phyloP scores from a whole-genome alignment of 2,329 filamentous ascomycete species.

The Kalaharituber pfeilii region DNA sequence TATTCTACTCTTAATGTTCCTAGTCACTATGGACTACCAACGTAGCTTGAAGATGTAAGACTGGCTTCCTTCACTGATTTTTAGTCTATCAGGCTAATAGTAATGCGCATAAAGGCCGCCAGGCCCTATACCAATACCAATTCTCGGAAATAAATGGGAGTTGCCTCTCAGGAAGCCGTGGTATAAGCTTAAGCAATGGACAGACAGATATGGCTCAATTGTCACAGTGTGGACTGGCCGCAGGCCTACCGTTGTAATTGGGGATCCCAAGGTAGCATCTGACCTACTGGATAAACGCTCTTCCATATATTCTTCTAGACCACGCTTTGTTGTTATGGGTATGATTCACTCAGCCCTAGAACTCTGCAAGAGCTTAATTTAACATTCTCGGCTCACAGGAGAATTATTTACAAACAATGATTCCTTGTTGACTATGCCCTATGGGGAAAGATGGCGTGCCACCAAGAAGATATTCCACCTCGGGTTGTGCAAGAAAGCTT shows the following conservation, averaged over 20 bases:
- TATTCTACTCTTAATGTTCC: conserved; percentile 11
- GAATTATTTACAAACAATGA: conserved; percentile 30
- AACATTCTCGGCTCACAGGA: too few relatives aligned
- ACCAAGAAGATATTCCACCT: conserved; percentile 31
- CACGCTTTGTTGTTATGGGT: conserved; percentile 32
- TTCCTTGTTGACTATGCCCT: conserved; percentile 32
- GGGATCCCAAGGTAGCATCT: conserved; percentile 7
- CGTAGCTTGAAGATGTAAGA: conserved; percentile 16
- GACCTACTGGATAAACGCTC: conserved; percentile 28
- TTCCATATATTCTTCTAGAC: conserved; percentile 31
- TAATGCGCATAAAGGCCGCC: conserved; percentile 31
- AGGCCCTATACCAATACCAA: conserved; percentile 32
- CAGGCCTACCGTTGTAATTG: conserved; percentile 9
- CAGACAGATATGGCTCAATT: conserved; percentile 8
- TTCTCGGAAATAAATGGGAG: conserved; percentile 30
- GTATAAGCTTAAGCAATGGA: conserved; percentile 26
- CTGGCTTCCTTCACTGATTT: too few relatives aligned
- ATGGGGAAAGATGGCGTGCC: conserved; percentile 30
- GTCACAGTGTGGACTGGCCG: conserved; percentile 7
- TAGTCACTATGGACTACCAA: conserved; percentile 12
- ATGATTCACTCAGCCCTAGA: too few relatives aligned
- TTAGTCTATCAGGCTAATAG: background rate
- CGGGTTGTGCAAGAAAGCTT: conserved; percentile 32
- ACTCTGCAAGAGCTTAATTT: too few relatives aligned
- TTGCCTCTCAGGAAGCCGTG: conserved; percentile 26